Conservation (phyloP, 805 yeast genomes). For the Debaryomyces maramus region DNA sequence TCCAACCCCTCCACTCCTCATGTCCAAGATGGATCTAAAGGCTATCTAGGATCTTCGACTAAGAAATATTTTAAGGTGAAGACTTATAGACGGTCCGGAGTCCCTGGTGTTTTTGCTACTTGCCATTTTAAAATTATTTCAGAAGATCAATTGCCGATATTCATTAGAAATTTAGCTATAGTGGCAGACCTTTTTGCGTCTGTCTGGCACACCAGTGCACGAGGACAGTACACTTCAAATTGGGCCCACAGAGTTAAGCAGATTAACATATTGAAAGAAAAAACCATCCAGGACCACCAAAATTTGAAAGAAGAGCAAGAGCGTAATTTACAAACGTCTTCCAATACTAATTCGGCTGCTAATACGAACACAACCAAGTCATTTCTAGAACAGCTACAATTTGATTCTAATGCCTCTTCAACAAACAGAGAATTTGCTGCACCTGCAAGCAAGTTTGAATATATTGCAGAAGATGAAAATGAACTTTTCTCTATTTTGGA, state of each 20-base stretch:
- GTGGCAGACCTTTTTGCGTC: slow-evolving; percentile 71
- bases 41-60: slow-evolving; percentile 3
- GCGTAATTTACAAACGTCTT: slow-evolving; percentile 1
- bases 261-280: slow-evolving; percentile 34
- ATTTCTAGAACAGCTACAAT: slow-evolving; percentile 31
- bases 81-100: slow-evolving; percentile 61
- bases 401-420: slow-evolving; percentile 1
- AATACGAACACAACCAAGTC: slow-evolving; percentile 31
- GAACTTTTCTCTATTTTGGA: slow-evolving; percentile 28
- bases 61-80: slow-evolving; percentile 57
- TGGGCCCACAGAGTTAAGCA: slow-evolving; percentile 72
- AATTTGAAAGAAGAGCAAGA: slow-evolving; percentile 27
- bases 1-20: slow-evolving; percentile 2
- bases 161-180: slow-evolving; percentile 65
- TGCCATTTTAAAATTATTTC: slow-evolving; percentile 72
- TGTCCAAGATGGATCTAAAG: neutral
- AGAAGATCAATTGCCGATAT: slow-evolving; percentile 56
- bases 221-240: slow-evolving; percentile 53
- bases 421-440: neutral
- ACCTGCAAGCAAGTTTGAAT: slow-evolving; percentile 21
- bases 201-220: slow-evolving; percentile 55
- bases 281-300: slow-evolving; percentile 27
- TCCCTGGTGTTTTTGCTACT: slow-evolving; percentile 76
- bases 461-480: slow-evolving; percentile 15
- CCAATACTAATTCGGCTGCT: slow-evolving; percentile 5